Base-by-base conservation (phyloP, 345 rosid species). In the Citrus australasica region DNA sequence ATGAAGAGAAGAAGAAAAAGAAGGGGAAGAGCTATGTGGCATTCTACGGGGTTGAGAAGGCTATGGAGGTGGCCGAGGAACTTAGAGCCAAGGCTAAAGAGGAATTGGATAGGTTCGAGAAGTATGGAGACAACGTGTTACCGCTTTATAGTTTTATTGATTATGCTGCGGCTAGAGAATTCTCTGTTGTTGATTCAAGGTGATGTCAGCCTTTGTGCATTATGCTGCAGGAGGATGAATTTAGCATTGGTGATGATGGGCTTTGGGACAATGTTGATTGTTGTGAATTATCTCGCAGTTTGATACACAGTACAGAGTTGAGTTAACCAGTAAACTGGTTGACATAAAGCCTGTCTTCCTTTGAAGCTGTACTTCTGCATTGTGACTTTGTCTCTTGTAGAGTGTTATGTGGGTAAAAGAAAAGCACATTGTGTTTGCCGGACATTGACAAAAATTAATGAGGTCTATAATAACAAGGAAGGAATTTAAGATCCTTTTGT, bases 61-160 rank as follows among this genome's bases (percentile, higher is more conserved):
- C 98, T 3, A 37, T 81, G 86, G 87, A 88, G 85, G 84, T 90
- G 48, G 95, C 95, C 0, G 86, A 90, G 80, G 97, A 94, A 83
- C 92, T 94, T 32, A 83, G 76, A 63, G 80, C 73, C 0, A 81
- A 89, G 72, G 97, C 97, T 3, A 88, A 89, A 82, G 85, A 80
- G 75, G 98, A 88, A 84, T 80, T 96, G 48, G 85, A 85, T 60
- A 84, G 90, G 32, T 90, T 96, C 55, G 80, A 85, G 74, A 92
- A 91, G 83, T 92, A 90, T 6, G 94, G 92, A 9, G 91, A 87
- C 7, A 33, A 80, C 0, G 87, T 92, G 13, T 42, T 81, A 71
- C 97, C 99, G 33, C 91, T 96, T n/a, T 85, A 89, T 80, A 87
- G 93, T 85, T 96, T 94, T 83, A 88, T 92, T 66, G 97, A 96